These are phyloP conservation scores for Eustoma russellianum DNA, from an alignment of 257 asterid species.

Conservation along the genomic window DNA sequence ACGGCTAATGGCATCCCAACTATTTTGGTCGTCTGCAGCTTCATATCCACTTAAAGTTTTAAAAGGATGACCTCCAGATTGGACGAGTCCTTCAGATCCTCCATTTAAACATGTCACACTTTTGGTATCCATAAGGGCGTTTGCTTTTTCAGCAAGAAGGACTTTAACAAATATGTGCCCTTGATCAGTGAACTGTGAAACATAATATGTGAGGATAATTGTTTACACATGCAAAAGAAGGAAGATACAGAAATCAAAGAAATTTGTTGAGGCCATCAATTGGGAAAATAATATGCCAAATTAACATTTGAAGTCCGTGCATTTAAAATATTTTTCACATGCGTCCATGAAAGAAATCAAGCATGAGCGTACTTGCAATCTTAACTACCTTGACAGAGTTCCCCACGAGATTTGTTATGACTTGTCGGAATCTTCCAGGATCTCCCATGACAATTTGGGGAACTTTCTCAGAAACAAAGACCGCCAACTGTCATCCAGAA, in stretches of 20 bases:
- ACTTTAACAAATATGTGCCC: constrained; percentile 92
- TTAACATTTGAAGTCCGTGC: too few species aligned
- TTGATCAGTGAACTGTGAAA: constrained; percentile 64
- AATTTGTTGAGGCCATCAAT: neutral
- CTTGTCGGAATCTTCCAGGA: constrained; percentile 95
- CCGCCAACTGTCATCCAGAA: constrained; percentile 59
- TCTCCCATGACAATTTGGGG: constrained; percentile 83
- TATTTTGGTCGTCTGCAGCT: constrained; percentile 73
- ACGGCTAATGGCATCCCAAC: constrained; percentile 56
- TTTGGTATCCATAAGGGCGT: constrained; percentile 24
- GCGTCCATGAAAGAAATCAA: neutral
- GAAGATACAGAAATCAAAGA: neutral
- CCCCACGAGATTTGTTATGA: constrained; percentile 83
- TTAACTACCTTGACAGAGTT: constrained; percentile 87
- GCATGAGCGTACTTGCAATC: neutral
- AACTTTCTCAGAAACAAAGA: constrained; percentile 79
- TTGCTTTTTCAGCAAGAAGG: constrained; percentile 57
- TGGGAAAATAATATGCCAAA: too few species aligned
- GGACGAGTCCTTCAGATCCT: constrained; percentile 26
- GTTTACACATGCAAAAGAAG: neutral
- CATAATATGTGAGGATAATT: neutral
- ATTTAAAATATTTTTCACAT: too few species aligned
- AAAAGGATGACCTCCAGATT: constrained; percentile 24
- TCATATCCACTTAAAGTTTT: constrained; percentile 72
- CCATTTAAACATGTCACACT: constrained; percentile 27